Percentiles rank a stretch among this genome's conserved stretches.
Conservation (phyloP, 805 yeast species). For the Lipomyces orientalis region DNA sequence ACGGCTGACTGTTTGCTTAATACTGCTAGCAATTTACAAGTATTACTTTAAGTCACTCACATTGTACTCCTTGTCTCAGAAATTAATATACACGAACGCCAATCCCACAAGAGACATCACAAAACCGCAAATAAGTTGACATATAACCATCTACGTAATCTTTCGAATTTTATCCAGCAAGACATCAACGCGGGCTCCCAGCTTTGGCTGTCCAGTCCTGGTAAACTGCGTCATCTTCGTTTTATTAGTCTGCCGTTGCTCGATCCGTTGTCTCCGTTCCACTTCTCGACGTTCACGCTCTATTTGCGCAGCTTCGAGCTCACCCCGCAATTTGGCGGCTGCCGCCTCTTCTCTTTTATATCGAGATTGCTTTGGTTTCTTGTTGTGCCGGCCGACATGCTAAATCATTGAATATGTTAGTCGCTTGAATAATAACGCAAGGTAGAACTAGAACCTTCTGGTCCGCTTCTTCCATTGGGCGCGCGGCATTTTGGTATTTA, state of each 20-base stretch:
- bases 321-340: conserved; percentile 20
- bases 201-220: conserved; percentile 32
- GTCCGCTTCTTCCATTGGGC: not conserved
- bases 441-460: not conserved
- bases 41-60: not conserved
- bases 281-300: conserved; percentile 13
- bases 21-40: not conserved
- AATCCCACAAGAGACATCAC: not conserved
- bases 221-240: conserved; percentile 32
- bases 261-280: conserved; percentile 22
- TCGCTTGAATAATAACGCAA: not conserved
- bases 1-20: not conserved
- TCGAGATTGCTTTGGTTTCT: conserved; percentile 20
- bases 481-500: not conserved
- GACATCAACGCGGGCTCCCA: conserved; percentile 31
- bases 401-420: not conserved
- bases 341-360: conserved; percentile 24
- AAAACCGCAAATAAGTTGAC: not conserved
- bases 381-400: not conserved
- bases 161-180: conserved; percentile 29
- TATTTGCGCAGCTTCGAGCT: conserved; percentile 15
- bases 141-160: not conserved
- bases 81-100: not conserved
- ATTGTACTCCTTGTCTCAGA: not conserved
- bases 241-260: conserved; percentile 15